Evolutionary conservation across 352 stramenopile species (phyloP).

Genomic region (Lagenidium giganteum): DNA sequence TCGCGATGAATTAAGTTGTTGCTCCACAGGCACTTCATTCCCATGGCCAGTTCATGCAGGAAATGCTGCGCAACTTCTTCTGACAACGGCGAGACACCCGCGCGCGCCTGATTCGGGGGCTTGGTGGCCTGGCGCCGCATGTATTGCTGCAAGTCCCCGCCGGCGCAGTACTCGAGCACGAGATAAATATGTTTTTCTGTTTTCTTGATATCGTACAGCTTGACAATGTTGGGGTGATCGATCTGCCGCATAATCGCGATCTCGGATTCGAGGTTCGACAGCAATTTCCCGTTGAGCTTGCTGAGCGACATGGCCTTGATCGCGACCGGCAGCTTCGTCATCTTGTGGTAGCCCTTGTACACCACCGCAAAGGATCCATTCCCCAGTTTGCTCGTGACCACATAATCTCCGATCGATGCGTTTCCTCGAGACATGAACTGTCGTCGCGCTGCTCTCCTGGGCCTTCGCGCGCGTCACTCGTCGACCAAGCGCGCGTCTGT

Average conservation of each 20-base stretch:
- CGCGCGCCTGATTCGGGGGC: not conserved
- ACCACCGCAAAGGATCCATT: constrained; percentile 92
- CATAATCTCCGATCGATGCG: constrained; percentile 80
- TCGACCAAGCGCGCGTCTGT: too few relatives aligned
- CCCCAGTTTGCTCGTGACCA: constrained; percentile 87
- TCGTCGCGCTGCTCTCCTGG: too few relatives aligned
- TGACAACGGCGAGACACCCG: constrained; percentile 1
- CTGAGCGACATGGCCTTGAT: constrained; percentile 94
- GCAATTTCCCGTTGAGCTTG: constrained; percentile 94
- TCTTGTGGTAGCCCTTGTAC: constrained; percentile 79
- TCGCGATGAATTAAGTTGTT: constrained; percentile 86
- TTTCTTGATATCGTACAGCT: constrained; percentile 95
- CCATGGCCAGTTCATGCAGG: constrained; percentile 53
- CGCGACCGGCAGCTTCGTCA: constrained; percentile 73
- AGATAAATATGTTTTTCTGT: constrained; percentile 95
- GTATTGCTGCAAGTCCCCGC: constrained; percentile 94
- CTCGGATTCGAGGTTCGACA: constrained; percentile 95
- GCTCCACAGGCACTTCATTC: constrained; percentile 69
- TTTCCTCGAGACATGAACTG: constrained; percentile 41
- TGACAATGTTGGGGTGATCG: constrained; percentile 94
- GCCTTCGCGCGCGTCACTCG: too few relatives aligned
- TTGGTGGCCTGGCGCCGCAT: constrained; percentile 71
- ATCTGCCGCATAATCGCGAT: constrained; percentile 96
- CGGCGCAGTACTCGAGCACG: constrained; percentile 95
- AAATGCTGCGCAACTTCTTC: constrained; percentile 60